These are phyloP conservation scores for Alternaria sp. DNA, from an alignment of 2,329 filamentous ascomycete species.

Conservation along the genomic window DNA sequence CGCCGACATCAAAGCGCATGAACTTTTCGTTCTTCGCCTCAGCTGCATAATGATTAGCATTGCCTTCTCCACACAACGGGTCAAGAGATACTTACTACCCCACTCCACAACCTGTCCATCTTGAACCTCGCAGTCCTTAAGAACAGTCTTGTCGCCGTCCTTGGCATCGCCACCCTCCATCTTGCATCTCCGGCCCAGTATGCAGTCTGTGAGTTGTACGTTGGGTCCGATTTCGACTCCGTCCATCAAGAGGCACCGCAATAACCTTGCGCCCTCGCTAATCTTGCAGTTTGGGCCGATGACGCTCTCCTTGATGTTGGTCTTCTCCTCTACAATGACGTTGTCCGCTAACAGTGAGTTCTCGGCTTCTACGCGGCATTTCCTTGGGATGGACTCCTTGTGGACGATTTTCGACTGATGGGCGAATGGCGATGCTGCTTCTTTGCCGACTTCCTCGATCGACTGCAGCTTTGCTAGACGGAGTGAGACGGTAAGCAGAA, in stretches of 20 bases:
- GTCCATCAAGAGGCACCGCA: conserved; percentile 92
- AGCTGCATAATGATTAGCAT: conserved; percentile 33
- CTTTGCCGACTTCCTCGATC: conserved; percentile 65
- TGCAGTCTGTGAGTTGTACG: conserved; percentile 84
- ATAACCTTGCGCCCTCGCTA: conserved; percentile 80
- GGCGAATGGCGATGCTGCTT: conserved; percentile 70
- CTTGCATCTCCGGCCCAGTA: conserved; percentile 79
- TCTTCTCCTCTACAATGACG: conserved; percentile 85
- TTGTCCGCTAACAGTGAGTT: conserved; percentile 89
- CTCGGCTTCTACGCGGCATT: conserved; percentile 79
- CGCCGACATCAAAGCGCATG: conserved; percentile 57
- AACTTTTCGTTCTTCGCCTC: conserved; percentile 69
- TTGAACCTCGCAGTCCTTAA: conserved; percentile 92
- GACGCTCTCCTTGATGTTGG: conserved; percentile 89
- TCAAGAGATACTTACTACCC: conserved; percentile 56
- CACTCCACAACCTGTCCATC: conserved; percentile 84
- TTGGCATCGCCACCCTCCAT: conserved; percentile 76
- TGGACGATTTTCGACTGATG: conserved; percentile 82
- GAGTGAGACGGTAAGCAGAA: conserved; percentile 82
- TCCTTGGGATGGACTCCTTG: conserved; percentile 78
- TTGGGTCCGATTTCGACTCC: conserved; percentile 83
- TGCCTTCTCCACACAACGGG: not conserved
- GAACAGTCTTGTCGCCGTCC: conserved; percentile 54
- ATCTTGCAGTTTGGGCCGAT: conserved; percentile 89
- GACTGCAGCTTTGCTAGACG: conserved; percentile 84